Conservation (phyloP, 192 early-diverging fungal species). For the Phlyctochytrium arcticum region DNA sequence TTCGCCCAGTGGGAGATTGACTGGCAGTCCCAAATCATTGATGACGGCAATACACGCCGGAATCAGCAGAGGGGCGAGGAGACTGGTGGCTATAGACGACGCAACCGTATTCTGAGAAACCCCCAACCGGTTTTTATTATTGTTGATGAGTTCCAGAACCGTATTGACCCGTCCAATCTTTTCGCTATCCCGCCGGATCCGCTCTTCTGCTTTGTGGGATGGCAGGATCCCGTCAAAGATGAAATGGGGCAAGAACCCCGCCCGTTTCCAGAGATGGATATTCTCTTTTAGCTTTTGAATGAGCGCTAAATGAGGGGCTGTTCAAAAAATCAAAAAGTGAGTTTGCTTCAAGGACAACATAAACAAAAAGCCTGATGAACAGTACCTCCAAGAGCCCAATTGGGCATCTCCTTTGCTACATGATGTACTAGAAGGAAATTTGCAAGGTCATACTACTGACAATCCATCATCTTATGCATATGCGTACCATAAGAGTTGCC, state of each 20-base stretch:
- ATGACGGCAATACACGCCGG: constrained; percentile 10
- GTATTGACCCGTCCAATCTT: constrained; percentile 6
- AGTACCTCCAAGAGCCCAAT: constrained; percentile 11
- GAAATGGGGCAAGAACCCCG: constrained; percentile 1
- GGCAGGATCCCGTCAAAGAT: constrained; percentile 29
- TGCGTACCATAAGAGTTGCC: constrained; percentile 15
- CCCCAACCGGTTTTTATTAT: not conserved
- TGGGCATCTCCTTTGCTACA: constrained; percentile 1
- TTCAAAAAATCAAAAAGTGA: too few species aligned
- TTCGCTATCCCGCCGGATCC: constrained; percentile 3
- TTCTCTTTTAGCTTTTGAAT: not conserved
- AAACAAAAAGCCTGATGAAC: not conserved
- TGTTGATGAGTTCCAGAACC: not conserved
- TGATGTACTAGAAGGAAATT: too few species aligned
- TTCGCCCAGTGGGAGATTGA: constrained; percentile 13
- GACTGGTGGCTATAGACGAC: not conserved
- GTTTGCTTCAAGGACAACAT: not conserved
- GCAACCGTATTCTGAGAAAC: not conserved
- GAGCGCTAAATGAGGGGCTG: too few species aligned
- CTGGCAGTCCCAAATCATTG: not conserved
- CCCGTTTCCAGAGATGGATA: not conserved
- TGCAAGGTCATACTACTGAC: too few species aligned
- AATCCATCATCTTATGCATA: too few species aligned
- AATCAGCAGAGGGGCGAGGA: constrained; percentile 15
- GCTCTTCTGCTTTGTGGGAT: constrained; percentile 9